Percentiles rank a stretch among this genome's conserved stretches.
Evolutionary conservation across 2,329 filamentous ascomycete species (phyloP).

Genomic region (Pleurostoma richardsiae): DNA sequence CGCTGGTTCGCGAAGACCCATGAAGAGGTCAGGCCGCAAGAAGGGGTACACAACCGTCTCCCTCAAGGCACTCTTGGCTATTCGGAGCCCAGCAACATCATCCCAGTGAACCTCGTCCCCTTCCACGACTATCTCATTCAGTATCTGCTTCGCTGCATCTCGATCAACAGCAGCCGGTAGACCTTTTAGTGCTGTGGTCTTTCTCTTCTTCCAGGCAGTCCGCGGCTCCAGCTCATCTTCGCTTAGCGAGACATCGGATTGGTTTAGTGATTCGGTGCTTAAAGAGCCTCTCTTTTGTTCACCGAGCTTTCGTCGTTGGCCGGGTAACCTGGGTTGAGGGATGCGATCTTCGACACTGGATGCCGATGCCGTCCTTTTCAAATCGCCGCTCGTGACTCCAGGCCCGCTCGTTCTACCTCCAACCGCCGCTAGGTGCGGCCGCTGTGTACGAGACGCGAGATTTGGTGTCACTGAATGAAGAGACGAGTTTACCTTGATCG

Average conservation of each 20-base stretch:
- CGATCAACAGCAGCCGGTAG: conserved; percentile 80
- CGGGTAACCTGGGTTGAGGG: conserved; percentile 2
- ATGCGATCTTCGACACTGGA: conserved; percentile 8
- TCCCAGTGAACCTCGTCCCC: conserved; percentile 94
- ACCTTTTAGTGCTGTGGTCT: conserved; percentile 65
- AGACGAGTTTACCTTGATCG: no score
- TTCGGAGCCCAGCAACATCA: conserved; percentile 85
- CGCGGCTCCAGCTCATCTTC: conserved; percentile 34
- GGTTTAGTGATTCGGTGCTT: neutral
- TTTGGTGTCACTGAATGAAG: no score
- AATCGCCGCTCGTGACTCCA: conserved; percentile 3
- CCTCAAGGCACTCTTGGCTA: conserved; percentile 86
- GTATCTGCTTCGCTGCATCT: conserved; percentile 78
- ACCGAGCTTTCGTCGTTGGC: conserved; percentile 3
- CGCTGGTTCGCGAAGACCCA: conserved; percentile 89
- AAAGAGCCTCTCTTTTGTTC: neutral
- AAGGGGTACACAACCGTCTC: conserved; percentile 98
- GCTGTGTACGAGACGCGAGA: no score
- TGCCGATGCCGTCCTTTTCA: conserved; percentile 3
- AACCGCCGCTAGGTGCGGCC: no score
- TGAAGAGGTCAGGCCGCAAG: conserved; percentile 89
- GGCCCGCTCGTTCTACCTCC: neutral
- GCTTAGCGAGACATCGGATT: conserved; percentile 38
- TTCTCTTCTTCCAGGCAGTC: conserved; percentile 55
- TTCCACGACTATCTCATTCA: conserved; percentile 92